Conservation (phyloP, 768 basidiomycete genomes). For the Royoungia palumana region DNA sequence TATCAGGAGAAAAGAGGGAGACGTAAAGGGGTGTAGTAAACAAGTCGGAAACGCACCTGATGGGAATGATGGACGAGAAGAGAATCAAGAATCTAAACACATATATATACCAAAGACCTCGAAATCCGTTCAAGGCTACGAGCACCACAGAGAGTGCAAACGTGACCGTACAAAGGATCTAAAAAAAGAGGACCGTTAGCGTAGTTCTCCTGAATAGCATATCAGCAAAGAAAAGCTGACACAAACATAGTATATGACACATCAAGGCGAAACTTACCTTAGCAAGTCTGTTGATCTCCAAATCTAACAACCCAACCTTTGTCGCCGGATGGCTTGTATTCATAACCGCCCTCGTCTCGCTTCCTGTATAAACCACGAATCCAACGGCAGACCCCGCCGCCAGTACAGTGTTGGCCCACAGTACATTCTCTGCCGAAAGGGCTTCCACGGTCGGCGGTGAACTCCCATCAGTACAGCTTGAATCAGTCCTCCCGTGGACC, state of each 20-base stretch:
- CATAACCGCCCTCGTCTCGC: constrained; percentile 96
- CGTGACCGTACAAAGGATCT: constrained; percentile 95
- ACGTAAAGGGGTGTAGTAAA: neutral
- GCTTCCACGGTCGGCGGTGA: constrained; percentile 60
- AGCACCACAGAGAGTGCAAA: constrained; percentile 88
- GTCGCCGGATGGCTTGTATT: constrained; percentile 97
- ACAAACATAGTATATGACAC: too few species aligned
- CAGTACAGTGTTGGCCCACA: constrained; percentile 97
- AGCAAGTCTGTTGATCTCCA: constrained; percentile 93
- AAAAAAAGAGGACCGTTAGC: neutral
- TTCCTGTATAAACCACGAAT: constrained; percentile 90
- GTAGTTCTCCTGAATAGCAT: neutral
- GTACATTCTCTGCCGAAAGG: constrained; percentile 90
- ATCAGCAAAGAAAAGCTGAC: neutral
- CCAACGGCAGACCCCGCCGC: constrained; percentile 93
- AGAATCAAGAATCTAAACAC: constrained; percentile 95
- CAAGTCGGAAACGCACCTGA: constrained; percentile 60
- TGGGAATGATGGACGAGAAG: constrained; percentile 98
- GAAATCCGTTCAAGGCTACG: constrained; percentile 94
- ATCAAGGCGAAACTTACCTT: constrained; percentile 54
- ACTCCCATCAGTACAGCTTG: constrained; percentile 34
- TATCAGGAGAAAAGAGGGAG: neutral
- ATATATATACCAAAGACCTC: constrained; percentile 94
- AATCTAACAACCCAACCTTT: constrained; percentile 86
- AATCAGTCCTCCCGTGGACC: constrained; percentile 42